Conservation (phyloP, 306 rosid species). For the Sicyos baderoa region DNA sequence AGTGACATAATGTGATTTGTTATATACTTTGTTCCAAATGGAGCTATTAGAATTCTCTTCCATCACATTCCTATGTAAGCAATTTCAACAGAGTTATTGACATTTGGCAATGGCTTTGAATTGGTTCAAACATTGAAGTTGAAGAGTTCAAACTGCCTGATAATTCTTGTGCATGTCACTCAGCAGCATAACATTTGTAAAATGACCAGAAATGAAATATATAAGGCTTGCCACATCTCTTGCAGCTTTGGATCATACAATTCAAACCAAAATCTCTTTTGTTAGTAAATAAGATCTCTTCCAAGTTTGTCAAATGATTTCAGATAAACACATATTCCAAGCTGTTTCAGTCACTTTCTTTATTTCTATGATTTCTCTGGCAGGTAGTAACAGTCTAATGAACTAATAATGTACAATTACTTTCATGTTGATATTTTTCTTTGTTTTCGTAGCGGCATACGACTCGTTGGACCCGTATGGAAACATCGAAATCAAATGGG, state of each 20-base stretch:
- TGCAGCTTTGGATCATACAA: background rate
- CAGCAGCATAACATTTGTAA: background rate
- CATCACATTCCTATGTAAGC: no score
- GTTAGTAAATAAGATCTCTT: background rate
- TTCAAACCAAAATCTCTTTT: background rate
- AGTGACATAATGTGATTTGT: background rate
- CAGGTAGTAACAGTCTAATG: constrained; percentile 2
- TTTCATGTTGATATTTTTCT: background rate
- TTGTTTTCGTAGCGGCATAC: background rate
- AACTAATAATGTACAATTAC: background rate
- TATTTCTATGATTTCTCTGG: background rate
- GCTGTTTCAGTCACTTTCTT: background rate
- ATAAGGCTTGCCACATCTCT: background rate
- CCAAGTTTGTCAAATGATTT: background rate
- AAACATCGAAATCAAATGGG: constrained; percentile 31
- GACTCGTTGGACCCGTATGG: constrained; percentile 26
- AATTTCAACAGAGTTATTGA: background rate
- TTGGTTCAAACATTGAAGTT: background rate
- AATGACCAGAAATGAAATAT: background rate
- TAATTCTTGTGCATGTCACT: background rate
- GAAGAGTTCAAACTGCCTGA: constrained; percentile 3
- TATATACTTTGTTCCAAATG: constrained; percentile 7
- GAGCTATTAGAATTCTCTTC: background rate
- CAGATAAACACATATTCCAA: background rate
- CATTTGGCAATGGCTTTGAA: constrained; percentile 3